Evolutionary conservation across 2,329 filamentous ascomycete species (phyloP).

Genomic region (Fusarium humuli): DNA sequence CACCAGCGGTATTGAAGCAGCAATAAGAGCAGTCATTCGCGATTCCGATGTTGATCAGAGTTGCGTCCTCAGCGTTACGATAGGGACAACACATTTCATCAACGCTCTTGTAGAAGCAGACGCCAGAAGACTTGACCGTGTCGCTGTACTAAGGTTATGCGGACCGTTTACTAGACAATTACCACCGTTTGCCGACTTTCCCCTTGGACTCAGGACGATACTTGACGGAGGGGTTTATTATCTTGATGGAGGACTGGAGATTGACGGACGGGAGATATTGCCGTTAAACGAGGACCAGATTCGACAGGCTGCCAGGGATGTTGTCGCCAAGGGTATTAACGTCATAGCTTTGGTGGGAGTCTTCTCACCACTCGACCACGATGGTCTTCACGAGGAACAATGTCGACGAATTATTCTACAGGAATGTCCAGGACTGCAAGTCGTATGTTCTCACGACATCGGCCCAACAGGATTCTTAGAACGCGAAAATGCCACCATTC

Average conservation of each 20-base stretch:
- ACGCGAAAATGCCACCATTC: conserved; percentile 65
- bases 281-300: conserved; percentile 55
- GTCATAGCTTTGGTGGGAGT: conserved; percentile 58
- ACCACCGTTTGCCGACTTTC: conserved; percentile 61
- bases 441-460: conserved; percentile 59
- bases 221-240: conserved; percentile 57
- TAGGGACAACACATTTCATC: conserved; percentile 64
- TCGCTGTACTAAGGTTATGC: conserved; percentile 60
- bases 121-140: conserved; percentile 55
- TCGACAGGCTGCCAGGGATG: conserved; percentile 47
- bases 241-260: conserved; percentile 60
- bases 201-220: conserved; percentile 54
- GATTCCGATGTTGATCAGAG: conserved; percentile 53
- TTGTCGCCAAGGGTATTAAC: conserved; percentile 52
- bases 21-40: conserved; percentile 58
- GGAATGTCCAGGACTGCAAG: conserved; percentile 50
- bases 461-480: conserved; percentile 58
- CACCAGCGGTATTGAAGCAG: conserved; percentile 60
- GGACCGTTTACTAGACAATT: conserved; percentile 58
- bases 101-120: conserved; percentile 62
- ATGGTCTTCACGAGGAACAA: conserved; percentile 55
- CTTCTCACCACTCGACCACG: conserved; percentile 60
- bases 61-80: conserved; percentile 60
- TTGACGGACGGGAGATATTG: conserved; percentile 60
- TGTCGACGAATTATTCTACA: conserved; percentile 54